These are phyloP conservation scores for Lagerstroemia speciosa DNA, from an alignment of 345 rosid genomes.

Conservation along the genomic window DNA sequence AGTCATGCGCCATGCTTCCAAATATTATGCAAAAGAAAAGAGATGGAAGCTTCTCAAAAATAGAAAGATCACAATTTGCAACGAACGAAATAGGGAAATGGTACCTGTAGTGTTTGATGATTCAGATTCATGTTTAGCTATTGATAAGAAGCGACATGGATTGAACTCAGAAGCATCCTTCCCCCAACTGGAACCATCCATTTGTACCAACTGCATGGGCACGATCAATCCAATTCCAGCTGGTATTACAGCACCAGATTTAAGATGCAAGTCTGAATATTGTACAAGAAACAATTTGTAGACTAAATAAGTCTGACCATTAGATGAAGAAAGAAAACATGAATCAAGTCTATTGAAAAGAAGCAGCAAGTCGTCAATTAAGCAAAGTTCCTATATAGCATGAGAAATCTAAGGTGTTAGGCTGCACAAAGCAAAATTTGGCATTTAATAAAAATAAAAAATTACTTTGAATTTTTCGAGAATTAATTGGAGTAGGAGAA, in stretches of 20 bases:
- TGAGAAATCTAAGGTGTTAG: background rate
- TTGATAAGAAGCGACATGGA: constrained; percentile 45
- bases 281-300: constrained; percentile 10
- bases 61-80: background rate
- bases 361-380: background rate
- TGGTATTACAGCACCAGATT: constrained; percentile 35
- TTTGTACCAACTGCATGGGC: constrained; percentile 51
- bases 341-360: too few relatives aligned
- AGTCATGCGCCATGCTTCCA: too few relatives aligned
- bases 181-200: constrained; percentile 44
- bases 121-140: constrained; percentile 15
- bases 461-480: background rate
- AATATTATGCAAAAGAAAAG: background rate
- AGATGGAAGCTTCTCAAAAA: too few relatives aligned
- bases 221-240: constrained; percentile 47
- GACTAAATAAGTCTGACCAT: background rate
- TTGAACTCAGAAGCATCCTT: constrained; percentile 45
- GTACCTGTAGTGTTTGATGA: constrained; percentile 5
- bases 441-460: background rate
- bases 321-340: background rate
- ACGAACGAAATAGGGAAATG: too few relatives aligned
- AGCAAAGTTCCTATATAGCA: background rate
- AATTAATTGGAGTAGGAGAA: background rate
- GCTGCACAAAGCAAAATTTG: background rate
- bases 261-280: constrained; percentile 39